Conservation (phyloP, 2,329 filamentous ascomycete species). For the Claviceps purpurea region DNA sequence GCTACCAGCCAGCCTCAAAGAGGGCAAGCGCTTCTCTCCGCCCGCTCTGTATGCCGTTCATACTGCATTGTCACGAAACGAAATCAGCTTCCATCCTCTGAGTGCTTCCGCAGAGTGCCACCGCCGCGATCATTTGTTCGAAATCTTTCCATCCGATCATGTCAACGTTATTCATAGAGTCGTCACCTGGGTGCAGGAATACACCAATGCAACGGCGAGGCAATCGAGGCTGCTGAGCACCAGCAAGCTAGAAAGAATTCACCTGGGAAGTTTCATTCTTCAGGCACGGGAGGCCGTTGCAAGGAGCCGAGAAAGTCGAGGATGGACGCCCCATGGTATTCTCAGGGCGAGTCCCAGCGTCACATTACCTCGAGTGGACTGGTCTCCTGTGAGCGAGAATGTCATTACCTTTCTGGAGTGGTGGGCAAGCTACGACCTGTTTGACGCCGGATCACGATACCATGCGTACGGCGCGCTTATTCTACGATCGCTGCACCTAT, state of each 20-base stretch:
- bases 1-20: constrained; percentile 23
- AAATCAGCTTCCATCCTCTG: constrained; percentile 44
- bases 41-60: constrained; percentile 57
- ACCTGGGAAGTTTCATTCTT: constrained; percentile 31
- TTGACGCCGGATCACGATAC: constrained; percentile 36
- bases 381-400: constrained; percentile 23
- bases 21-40: constrained; percentile 26
- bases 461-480: constrained; percentile 51
- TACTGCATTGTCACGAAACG: constrained; percentile 44
- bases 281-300: constrained; percentile 38
- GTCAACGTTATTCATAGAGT: constrained; percentile 18
- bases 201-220: constrained; percentile 13
- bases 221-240: constrained; percentile 7
- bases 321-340: constrained; percentile 37
- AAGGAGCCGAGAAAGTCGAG: constrained; percentile 33
- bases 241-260: constrained; percentile 9
- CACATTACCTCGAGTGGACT: constrained; percentile 12
- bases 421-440: constrained; percentile 47
- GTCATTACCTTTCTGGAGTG: constrained; percentile 57
- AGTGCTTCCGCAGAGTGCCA: constrained; percentile 32
- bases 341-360: constrained; percentile 16
- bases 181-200: constrained; percentile 19
- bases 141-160: constrained; percentile 31
- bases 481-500: constrained; percentile 47
- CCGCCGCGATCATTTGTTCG: constrained; percentile 43